phyloP scores from a whole-genome alignment of 2,329 filamentous ascomycete species.

The Sordariomycetes sp. region DNA sequence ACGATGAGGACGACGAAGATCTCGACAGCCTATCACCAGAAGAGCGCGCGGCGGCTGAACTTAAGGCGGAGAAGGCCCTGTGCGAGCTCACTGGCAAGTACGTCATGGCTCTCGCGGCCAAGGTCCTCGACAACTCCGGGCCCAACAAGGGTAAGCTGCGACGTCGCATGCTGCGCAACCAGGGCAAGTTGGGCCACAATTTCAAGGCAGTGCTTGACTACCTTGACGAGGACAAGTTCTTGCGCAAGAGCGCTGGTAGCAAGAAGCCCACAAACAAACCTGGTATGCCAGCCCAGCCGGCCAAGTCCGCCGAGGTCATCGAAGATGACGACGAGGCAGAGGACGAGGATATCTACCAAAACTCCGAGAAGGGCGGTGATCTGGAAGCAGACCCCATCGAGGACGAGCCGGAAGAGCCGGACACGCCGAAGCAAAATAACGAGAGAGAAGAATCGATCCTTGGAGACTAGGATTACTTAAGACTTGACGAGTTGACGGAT shows the following conservation, averaged over 20 bases:
- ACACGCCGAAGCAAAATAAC: constrained; percentile 18
- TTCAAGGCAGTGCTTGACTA: constrained; percentile 78
- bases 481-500: too few species aligned
- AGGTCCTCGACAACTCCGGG: constrained; percentile 59
- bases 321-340: constrained; percentile 35
- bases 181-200: constrained; percentile 69
- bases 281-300: constrained; percentile 11
- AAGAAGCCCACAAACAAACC: constrained; percentile 20
- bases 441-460: constrained; percentile 35
- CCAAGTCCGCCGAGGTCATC: constrained; percentile 17
- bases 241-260: constrained; percentile 21
- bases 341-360: constrained; percentile 31
- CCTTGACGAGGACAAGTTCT: constrained; percentile 59
- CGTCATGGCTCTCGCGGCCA: constrained; percentile 68
- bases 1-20: constrained; percentile 42
- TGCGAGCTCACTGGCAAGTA: constrained; percentile 82
- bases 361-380: constrained; percentile 32
- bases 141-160: constrained; percentile 54
- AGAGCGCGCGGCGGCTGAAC: constrained; percentile 52
- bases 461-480: constrained; percentile 35
- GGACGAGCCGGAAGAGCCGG: constrained; percentile 22
- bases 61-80: constrained; percentile 75
- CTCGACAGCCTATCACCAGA: constrained; percentile 44
- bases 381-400: constrained; percentile 38
- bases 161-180: constrained; percentile 69